These are phyloP conservation scores for Cyclocybe cylindracea DNA, from an alignment of 768 basidiomycete species.

Conservation along the genomic window DNA sequence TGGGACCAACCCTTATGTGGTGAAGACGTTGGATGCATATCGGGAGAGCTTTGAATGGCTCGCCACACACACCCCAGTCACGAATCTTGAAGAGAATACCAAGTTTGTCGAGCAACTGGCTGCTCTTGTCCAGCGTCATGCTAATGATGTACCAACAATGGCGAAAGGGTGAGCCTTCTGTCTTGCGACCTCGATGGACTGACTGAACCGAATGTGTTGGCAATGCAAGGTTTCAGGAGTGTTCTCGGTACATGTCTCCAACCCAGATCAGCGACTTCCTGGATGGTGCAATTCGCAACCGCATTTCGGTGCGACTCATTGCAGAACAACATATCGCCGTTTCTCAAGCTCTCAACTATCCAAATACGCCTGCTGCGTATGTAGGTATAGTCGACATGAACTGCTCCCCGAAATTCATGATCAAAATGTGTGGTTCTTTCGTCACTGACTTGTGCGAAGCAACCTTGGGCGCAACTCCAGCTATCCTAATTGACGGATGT, in stretches of 20 bases:
- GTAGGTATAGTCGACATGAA: slow-evolving; percentile 75
- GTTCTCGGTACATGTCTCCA: slow-evolving; percentile 78
- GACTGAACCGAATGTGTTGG: not conserved
- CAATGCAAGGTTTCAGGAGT: slow-evolving; percentile 76
- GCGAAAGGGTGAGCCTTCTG: slow-evolving; percentile 70
- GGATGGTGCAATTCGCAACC: slow-evolving; percentile 81
- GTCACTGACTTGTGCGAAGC: slow-evolving; percentile 84
- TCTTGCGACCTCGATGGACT: not conserved
- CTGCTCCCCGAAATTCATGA: slow-evolving; percentile 73
- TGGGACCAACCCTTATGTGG: slow-evolving; percentile 86
- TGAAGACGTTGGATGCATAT: slow-evolving; percentile 67
- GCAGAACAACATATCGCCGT: slow-evolving; percentile 91
- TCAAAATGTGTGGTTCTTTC: slow-evolving; percentile 79
- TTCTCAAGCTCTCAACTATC: slow-evolving; percentile 61
- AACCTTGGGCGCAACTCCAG: slow-evolving; percentile 72
- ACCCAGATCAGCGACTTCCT: slow-evolving; percentile 79
- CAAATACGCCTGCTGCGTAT: slow-evolving; percentile 37
- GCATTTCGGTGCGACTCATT: slow-evolving; percentile 85
- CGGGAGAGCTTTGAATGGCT: slow-evolving; percentile 69
- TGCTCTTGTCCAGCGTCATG: slow-evolving; percentile 71
- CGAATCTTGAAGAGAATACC: slow-evolving; percentile 67
- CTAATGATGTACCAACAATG: slow-evolving; percentile 88
- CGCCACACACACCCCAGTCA: slow-evolving; percentile 66
- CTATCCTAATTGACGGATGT: slow-evolving; percentile 70
- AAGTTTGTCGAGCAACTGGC: slow-evolving; percentile 69